Evolutionary conservation across 2,329 filamentous ascomycete species (phyloP).

Genomic region (Nigrograna mackinnonii): DNA sequence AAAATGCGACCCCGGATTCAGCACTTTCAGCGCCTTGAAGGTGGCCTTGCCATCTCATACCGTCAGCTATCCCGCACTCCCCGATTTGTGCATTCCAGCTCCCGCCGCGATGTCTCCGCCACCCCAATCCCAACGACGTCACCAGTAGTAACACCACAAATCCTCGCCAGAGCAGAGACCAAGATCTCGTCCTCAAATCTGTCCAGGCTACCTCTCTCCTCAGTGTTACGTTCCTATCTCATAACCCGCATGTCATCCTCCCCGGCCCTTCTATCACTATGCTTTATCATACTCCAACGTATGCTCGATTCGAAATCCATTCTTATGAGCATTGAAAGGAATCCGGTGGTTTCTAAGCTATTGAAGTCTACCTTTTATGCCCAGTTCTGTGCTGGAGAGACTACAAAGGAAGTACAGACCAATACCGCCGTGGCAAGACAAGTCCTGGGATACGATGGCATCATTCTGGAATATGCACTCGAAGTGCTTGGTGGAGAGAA

Average conservation of each 20-base stretch:
- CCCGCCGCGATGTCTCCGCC: conserved; percentile 29
- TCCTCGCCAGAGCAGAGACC: conserved; percentile 15
- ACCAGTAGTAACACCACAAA: conserved; percentile 18
- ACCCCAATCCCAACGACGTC: conserved; percentile 19
- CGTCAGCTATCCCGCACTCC: conserved; percentile 20
- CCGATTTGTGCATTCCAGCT: conserved; percentile 35
- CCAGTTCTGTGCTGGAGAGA: conserved; percentile 89
- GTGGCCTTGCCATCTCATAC: conserved; percentile 20
- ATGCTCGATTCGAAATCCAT: conserved; percentile 71
- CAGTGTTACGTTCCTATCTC: conserved; percentile 69
- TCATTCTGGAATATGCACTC: conserved; percentile 81
- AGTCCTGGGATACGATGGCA: conserved; percentile 76
- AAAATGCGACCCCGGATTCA: conserved; percentile 25
- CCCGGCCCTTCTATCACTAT: conserved; percentile 68
- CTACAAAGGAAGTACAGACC: conserved; percentile 65
- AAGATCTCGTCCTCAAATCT: conserved; percentile 47
- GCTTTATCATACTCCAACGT: conserved; percentile 67
- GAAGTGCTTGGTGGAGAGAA: conserved; percentile 74
- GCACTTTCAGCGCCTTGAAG: conserved; percentile 24
- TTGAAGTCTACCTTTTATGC: conserved; percentile 85
- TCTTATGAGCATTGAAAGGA: conserved; percentile 74
- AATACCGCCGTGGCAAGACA: conserved; percentile 68
- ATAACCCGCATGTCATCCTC: conserved; percentile 74
- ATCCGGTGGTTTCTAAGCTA: conserved; percentile 69
- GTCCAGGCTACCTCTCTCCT: conserved; percentile 67